Evolutionary conservation across 176 grass and related monocot species (phyloP).

Genomic region (Oryza meridionalis): DNA sequence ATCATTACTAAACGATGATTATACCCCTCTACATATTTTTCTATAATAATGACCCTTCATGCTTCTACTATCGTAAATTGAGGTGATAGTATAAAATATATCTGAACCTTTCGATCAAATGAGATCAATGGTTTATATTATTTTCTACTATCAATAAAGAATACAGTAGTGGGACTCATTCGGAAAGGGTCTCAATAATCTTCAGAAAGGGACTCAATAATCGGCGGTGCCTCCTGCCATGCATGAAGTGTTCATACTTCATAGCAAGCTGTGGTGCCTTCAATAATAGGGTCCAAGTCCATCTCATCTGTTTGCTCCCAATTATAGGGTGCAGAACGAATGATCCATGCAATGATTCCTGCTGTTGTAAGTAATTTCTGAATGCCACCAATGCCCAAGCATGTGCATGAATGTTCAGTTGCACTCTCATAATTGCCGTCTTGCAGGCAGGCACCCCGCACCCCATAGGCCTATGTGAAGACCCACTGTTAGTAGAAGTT

Average conservation of each 20-base stretch:
- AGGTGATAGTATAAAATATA: no score
- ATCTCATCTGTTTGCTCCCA: slow-evolving; percentile 34
- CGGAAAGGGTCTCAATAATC: slow-evolving; percentile 29
- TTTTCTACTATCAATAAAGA: no score
- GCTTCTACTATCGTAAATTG: no score
- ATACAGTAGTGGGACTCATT: no score
- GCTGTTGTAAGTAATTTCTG: slow-evolving; percentile 22
- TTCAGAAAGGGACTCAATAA: slow-evolving; percentile 31
- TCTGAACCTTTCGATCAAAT: no score
- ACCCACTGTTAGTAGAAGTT: not conserved
- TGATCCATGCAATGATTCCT: slow-evolving; percentile 2
- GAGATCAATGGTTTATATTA: no score
- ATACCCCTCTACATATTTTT: no score
- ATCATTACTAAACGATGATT: no score
- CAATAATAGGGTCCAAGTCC: slow-evolving; percentile 45
- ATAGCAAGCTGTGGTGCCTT: slow-evolving; percentile 31
- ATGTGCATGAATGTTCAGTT: not conserved
- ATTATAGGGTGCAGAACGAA: slow-evolving; percentile 53
- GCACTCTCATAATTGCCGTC: slow-evolving; percentile 29
- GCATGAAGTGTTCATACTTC: not conserved
- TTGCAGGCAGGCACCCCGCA: not conserved
- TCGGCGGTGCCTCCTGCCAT: slow-evolving; percentile 13
- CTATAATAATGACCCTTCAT: no score
- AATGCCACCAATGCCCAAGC: not conserved
- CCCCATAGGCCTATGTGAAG: not conserved